Conservation (phyloP, 1,139 yeast species). For the Saccharomyces hybrid region DNA sequence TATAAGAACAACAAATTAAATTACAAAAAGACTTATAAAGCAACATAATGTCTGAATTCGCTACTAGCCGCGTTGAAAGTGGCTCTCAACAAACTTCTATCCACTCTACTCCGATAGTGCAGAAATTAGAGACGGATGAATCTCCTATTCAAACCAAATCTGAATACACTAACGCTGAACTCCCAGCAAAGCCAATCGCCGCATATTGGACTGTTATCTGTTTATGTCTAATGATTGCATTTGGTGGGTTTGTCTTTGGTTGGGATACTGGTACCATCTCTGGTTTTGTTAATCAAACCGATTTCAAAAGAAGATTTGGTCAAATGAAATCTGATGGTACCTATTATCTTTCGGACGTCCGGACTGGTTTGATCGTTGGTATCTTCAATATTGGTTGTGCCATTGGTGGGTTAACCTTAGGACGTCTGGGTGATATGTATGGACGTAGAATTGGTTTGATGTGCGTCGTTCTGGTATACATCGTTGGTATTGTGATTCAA, state of each 20-base stretch:
- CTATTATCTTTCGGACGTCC: constrained; percentile 40
- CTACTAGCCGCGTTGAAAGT: background rate
- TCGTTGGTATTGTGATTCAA: constrained; percentile 54
- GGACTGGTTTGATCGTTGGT: constrained; percentile 54
- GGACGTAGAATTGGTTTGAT: constrained; percentile 56
- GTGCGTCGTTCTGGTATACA: constrained; percentile 46
- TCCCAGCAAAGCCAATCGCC: constrained; percentile 37
- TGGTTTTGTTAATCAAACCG: constrained; percentile 65
- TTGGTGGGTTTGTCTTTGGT: constrained; percentile 64
- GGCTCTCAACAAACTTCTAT: background rate
- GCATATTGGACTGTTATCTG: constrained; percentile 34
- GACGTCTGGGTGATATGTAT: constrained; percentile 45
- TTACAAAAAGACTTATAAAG: background rate
- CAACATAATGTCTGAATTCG: background rate
- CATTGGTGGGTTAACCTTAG: constrained; percentile 50
- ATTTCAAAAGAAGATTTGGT: constrained; percentile 46
- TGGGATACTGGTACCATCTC: constrained; percentile 74
- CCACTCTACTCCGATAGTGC: background rate
- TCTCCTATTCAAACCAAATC: background rate
- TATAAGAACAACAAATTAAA: background rate
- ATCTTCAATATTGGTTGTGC: constrained; percentile 64
- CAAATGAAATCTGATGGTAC: constrained; percentile 40
- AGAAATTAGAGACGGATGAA: background rate
- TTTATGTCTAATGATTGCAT: constrained; percentile 44
- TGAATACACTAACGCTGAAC: constrained; percentile 8